A percentile compares a stretch with the other conserved stretches of the same genome.
These are phyloP conservation scores for Annona squamosa DNA, from an alignment of 164 flowering plant genomes.

Conservation along the genomic window DNA sequence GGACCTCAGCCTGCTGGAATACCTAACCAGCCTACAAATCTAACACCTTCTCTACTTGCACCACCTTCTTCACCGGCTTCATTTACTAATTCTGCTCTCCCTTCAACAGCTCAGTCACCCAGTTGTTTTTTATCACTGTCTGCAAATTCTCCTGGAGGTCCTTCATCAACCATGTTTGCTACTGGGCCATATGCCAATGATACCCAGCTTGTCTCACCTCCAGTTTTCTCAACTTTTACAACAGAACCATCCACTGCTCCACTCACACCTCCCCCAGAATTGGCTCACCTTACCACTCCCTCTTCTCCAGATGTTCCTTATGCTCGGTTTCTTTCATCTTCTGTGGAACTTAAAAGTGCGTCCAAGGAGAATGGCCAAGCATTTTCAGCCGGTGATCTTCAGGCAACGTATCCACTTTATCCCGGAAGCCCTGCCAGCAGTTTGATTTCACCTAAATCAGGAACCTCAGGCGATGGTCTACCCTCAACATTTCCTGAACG, in stretches of 20 bases:
- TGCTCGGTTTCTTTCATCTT: slow-evolving; percentile 79
- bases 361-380: slow-evolving; percentile 25
- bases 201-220: slow-evolving; percentile 92
- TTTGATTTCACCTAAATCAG: slow-evolving; percentile 67
- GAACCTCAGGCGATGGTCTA: slow-evolving; percentile 51
- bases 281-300: slow-evolving; percentile 91
- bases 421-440: slow-evolving; percentile 88
- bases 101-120: slow-evolving; percentile 91
- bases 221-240: slow-evolving; percentile 92
- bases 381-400: slow-evolving; percentile 57
- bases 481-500: slow-evolving; percentile 61
- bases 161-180: slow-evolving; percentile 75
- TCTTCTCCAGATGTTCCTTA: slow-evolving; percentile 99
- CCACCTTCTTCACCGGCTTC: slow-evolving; percentile 99
- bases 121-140: slow-evolving; percentile 65
- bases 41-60: slow-evolving; percentile 70
- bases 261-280: slow-evolving; percentile 89
- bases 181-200: slow-evolving; percentile 97
- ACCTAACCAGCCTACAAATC: slow-evolving; percentile 44
- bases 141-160: slow-evolving; percentile 82
- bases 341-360: slow-evolving; percentile 43
- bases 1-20: slow-evolving; percentile 57
- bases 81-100: slow-evolving; percentile 76
- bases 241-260: slow-evolving; percentile 99
- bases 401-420: slow-evolving; percentile 70